phyloP scores from a whole-genome alignment of 176 grass and related monocot species.

The Calamus simplicifolius region DNA sequence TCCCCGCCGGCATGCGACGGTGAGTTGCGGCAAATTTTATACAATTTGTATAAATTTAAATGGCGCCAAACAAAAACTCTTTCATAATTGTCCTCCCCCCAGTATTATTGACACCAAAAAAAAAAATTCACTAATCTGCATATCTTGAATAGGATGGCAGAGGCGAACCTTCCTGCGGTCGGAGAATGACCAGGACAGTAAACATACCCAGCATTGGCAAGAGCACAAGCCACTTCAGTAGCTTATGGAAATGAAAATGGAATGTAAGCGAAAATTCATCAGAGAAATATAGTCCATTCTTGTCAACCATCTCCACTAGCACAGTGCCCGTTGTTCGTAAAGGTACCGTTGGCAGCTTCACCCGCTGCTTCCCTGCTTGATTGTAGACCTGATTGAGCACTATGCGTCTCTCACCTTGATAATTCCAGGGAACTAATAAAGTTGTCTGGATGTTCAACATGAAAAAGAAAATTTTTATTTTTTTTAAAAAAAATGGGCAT shows the following conservation, averaged over 20 bases:
- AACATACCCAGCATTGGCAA: slow-evolving; percentile 98
- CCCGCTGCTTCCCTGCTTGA: slow-evolving; percentile 57
- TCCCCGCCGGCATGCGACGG: no score
- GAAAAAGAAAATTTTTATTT: neutral
- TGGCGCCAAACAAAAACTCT: no score
- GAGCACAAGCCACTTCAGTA: slow-evolving; percentile 88
- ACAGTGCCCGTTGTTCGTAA: slow-evolving; percentile 89
- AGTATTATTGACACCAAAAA: neutral
- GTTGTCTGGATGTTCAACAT: slow-evolving; percentile 56
- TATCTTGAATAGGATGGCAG: slow-evolving; percentile 89
- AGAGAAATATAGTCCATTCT: slow-evolving; percentile 81
- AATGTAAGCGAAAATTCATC: slow-evolving; percentile 96
- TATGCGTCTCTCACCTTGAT: slow-evolving; percentile 83
- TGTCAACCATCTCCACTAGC: slow-evolving; percentile 79
- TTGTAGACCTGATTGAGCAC: slow-evolving; percentile 47
- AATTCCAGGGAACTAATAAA: slow-evolving; percentile 88
- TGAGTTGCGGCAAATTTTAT: no score
- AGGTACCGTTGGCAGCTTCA: slow-evolving; percentile 91
- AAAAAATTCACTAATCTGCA: slow-evolving; percentile 38
- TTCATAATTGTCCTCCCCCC: no score
- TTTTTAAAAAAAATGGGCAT: slow-evolving; percentile 2
- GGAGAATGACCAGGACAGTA: slow-evolving; percentile 67
- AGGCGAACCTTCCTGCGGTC: slow-evolving; percentile 76
- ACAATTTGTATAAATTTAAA: no score
- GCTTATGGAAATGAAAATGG: slow-evolving; percentile 91